phyloP scores from a whole-genome alignment of 306 rosid genomes.

The Mimosa pudica region DNA sequence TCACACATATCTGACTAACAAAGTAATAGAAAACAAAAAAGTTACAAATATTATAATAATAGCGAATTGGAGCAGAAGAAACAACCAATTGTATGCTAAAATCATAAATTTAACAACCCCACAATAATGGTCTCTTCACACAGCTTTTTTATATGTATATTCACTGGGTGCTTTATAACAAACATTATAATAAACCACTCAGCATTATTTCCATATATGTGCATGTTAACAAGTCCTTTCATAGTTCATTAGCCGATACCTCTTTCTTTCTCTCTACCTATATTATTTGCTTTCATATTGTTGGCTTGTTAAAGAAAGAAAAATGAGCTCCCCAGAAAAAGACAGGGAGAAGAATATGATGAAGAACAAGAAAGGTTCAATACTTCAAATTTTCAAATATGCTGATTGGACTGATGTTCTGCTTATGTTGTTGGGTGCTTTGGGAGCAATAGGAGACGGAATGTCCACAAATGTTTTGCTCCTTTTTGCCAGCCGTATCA shows the following conservation, averaged over 20 bases:
- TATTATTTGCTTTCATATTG: conserved; percentile 8
- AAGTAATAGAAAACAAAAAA: conserved; percentile 14
- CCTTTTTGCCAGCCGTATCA: conserved; percentile 78
- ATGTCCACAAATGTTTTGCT: conserved; percentile 83
- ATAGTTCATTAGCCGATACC: background rate
- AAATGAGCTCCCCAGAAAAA: conserved; percentile 49
- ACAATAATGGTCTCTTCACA: conserved; percentile 32
- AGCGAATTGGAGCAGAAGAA: conserved; percentile 30
- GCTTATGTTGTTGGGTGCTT: conserved; percentile 75
- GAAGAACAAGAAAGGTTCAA: conserved; percentile 39
- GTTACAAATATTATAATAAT: background rate
- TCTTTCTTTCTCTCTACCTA: background rate
- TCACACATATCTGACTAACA: conserved; percentile 8
- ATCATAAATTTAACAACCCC: conserved; percentile 48
- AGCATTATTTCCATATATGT: background rate
- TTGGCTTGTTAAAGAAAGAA: conserved; percentile 20
- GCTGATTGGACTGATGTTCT: conserved; percentile 76
- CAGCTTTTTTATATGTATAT: conserved; percentile 25
- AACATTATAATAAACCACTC: conserved; percentile 32
- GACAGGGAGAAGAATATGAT: conserved; percentile 26
- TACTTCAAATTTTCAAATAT: conserved; percentile 60
- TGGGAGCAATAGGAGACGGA: conserved; percentile 95
- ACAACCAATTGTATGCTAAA: conserved; percentile 25
- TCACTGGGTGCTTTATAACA: conserved; percentile 24
- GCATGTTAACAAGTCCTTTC: conserved; percentile 15